Base-by-base conservation (phyloP, 208 protist genomes). In the Wallacemonas sp. region DNA sequence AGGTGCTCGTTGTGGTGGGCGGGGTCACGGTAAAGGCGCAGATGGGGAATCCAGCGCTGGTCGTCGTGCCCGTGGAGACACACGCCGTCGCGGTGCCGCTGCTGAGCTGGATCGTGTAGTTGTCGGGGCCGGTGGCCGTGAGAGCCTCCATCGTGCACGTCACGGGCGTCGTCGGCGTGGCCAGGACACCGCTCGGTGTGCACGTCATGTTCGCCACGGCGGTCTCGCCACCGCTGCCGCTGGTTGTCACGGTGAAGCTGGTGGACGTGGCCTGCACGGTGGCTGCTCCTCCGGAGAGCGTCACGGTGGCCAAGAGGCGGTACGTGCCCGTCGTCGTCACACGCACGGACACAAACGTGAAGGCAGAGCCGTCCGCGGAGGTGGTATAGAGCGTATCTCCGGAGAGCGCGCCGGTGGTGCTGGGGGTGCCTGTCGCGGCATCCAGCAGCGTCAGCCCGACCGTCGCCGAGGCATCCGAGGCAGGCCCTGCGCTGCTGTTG, bases 21-120 rank as follows among this genome's bases (percentile, higher is more conserved):
- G 87, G 79, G 11, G 81, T 75, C 5, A 91, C 90, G 38, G 65
- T 76, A 65, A 96, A 96, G 10, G 29, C 44, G 65, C 86, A 96
- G 33, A 42, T 63, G 20, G 79, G 70, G n/a, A 77, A 50, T 10
- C 77, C 77, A 36, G 63, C 74, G 4, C 14, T 45, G 11, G 49
- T 28, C 18, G 72, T 78, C 14, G 74, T 75, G 52, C 65, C 71
- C 39, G 61, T 70, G 36, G 63, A 26, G 3, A 65, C 54, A 23
- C 82, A 76, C 16, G 61, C 22, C 10, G 81, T 85, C 11, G 68
- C 72, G 32, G 49, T 84, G 23, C 90, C 90, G 5, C 74, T 71
- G 72, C 74, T 91, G n/a, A 84, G 26, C 33, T 67, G 12, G 11
- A 93, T 77, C 5, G 52, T 82, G 74, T 87, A 96, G 45, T 11